phyloP scores from a whole-genome alignment of 1,284 basidiomycete species.

The Trametes sp. region DNA sequence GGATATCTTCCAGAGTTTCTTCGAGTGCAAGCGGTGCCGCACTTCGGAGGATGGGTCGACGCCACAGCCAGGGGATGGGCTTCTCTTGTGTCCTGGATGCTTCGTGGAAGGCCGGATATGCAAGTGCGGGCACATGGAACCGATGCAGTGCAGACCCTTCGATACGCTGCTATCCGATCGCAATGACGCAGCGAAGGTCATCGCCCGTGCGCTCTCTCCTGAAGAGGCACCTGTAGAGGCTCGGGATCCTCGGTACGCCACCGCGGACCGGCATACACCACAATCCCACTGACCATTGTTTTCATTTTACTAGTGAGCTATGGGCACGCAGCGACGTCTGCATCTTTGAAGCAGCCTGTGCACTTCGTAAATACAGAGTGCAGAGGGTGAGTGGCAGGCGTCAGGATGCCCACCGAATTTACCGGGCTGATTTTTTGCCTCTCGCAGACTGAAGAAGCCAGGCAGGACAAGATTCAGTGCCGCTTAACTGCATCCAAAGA shows the following conservation, averaged over 20 bases:
- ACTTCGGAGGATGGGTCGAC: conserved; percentile 26
- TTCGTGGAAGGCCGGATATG: conserved; percentile 78
- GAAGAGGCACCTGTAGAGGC: background rate
- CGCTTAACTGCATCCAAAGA: background rate
- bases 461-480: no score
- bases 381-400: background rate
- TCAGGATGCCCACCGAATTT: background rate
- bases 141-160: conserved; percentile 60
- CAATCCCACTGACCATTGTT: no score
- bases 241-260: background rate
- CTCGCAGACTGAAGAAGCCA: background rate
- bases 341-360: conserved; percentile 47
- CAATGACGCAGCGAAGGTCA: conserved; percentile 47
- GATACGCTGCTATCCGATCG: conserved; percentile 46
- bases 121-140: conserved; percentile 61
- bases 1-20: conserved; percentile 81
- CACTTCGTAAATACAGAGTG: conserved; percentile 14
- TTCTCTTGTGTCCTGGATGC: conserved; percentile 71
- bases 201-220: conserved; percentile 26
- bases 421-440: background rate
- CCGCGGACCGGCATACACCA: no score
- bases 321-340: conserved; percentile 18
- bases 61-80: conserved; percentile 47
- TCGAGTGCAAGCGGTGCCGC: conserved; percentile 64
- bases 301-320: no score